Evolutionary conservation across 352 stramenopile species (phyloP).

Genomic region (Globisporangium rhizosaccharum): DNA sequence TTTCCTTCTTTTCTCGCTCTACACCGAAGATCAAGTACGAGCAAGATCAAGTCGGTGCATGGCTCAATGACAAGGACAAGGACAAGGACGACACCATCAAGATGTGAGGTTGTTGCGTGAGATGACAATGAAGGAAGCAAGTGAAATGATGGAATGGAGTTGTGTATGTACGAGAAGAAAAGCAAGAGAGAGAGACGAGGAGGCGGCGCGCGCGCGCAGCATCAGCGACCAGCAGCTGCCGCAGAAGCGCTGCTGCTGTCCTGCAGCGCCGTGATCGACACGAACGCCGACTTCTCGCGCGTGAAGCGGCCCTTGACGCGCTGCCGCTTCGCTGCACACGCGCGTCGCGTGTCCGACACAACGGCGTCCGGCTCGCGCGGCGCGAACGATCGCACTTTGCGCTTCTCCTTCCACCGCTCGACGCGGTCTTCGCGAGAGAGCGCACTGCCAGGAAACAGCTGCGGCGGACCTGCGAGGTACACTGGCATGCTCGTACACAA

Average conservation of each 20-base stretch:
- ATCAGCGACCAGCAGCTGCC: background rate
- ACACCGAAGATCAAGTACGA: no score
- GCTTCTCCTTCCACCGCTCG: slow-evolving; percentile 32
- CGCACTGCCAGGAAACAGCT: slow-evolving; percentile 5
- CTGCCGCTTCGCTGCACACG: slow-evolving; percentile 55
- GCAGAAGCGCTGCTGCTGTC: background rate
- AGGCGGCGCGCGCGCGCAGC: no score
- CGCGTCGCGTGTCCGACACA: slow-evolving; percentile 46
- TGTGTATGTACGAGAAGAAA: background rate
- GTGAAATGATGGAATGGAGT: background rate
- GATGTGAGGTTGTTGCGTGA: no score
- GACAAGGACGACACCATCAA: no score
- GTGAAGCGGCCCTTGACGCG: slow-evolving; percentile 64
- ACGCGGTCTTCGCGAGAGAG: slow-evolving; percentile 22
- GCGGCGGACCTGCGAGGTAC: slow-evolving; percentile 29
- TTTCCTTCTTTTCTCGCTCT: no score
- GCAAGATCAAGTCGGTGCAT: no score
- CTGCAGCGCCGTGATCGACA: slow-evolving; percentile 65
- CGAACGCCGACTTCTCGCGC: slow-evolving; percentile 43
- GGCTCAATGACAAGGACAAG: no score
- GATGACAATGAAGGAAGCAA: background rate
- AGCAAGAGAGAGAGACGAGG: background rate
- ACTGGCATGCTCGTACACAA: slow-evolving; percentile 6
- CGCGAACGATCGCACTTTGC: slow-evolving; percentile 23
- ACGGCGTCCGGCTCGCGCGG: slow-evolving; percentile 18